Conservation (phyloP, 108 stramenopile genomes). For the Aurantiochytrium sp. region DNA sequence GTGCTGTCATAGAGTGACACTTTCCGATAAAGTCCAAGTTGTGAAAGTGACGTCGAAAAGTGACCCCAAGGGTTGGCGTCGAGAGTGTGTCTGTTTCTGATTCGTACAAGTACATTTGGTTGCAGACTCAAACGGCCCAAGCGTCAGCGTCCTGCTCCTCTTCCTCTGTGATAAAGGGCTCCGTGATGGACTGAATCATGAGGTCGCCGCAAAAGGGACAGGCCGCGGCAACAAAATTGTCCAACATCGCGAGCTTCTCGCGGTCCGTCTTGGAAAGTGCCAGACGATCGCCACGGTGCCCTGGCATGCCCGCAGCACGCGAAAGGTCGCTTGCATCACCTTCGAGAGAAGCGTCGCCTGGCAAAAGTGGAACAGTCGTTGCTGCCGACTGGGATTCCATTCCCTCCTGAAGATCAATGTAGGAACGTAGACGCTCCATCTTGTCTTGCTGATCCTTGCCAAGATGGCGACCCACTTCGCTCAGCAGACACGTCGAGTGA, state of each 20-base stretch:
- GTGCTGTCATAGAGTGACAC: no score
- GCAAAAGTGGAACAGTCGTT: no score
- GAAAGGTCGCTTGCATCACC: no score
- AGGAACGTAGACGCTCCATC: neutral
- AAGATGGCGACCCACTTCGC: neutral
- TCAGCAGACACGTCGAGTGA: neutral
- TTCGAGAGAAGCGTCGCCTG: no score
- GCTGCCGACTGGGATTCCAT: neutral
- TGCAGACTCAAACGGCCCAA: neutral
- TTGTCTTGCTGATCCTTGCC: neutral
- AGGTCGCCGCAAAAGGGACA: slow-evolving; percentile 14
- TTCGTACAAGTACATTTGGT: neutral
- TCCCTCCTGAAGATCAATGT: neutral
- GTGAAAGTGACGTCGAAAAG: no score
- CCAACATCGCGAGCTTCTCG: neutral
- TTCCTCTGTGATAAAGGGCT: neutral
- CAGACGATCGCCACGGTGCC: no score
- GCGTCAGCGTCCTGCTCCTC: neutral
- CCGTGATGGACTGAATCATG: slow-evolving; percentile 9
- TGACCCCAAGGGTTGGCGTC: neutral
- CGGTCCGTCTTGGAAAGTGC: neutral
- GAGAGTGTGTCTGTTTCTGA: neutral
- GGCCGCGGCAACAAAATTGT: slow-evolving; percentile 3
- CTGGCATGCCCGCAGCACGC: no score
- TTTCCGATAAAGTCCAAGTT: no score